Percentiles rank a stretch among this genome's conserved stretches.
Conservation (phyloP, 1,139 yeast genomes). For the Nakaseomyces glabratus region DNA sequence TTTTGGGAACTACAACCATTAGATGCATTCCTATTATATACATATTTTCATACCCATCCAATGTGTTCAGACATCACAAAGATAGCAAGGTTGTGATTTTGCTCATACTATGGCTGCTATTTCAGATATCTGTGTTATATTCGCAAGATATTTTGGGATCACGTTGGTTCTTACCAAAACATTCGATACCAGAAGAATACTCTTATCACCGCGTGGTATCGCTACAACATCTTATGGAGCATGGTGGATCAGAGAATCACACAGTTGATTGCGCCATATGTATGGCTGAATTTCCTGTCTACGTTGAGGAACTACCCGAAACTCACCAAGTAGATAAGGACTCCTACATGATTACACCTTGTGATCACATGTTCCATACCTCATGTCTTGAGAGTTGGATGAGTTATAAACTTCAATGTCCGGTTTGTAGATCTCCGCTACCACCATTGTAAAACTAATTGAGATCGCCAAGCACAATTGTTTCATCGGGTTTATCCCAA, state of each 20-base stretch:
- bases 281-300: conserved; percentile 57
- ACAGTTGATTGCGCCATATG: conserved; percentile 75
- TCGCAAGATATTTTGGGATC: conserved; percentile 67
- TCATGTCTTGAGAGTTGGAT: conserved; percentile 88
- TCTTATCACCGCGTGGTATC: conserved; percentile 41
- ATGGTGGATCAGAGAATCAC: conserved; percentile 23
- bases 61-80: conserved; percentile 48
- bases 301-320: conserved; percentile 26
- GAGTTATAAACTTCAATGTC: conserved; percentile 87
- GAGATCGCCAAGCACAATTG: too few species aligned
- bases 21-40: conserved; percentile 61
- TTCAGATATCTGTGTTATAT: conserved; percentile 49
- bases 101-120: conserved; percentile 42
- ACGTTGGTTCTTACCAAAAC: conserved; percentile 72
- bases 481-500: too few species aligned
- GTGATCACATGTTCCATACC: conserved; percentile 81
- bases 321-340: conserved; percentile 25
- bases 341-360: conserved; percentile 83
- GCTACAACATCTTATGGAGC: conserved; percentile 24
- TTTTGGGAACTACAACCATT: conserved; percentile 54
- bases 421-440: conserved; percentile 77
- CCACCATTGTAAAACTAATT: conserved; percentile 68
- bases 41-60: conserved; percentile 40
- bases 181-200: conserved; percentile 66
- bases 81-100: conserved; percentile 43